Percentiles rank a stretch among this genome's conserved stretches.
Evolutionary conservation across 2,329 filamentous ascomycete species (phyloP).

Genomic region (Aspergillus hiratsukae): DNA sequence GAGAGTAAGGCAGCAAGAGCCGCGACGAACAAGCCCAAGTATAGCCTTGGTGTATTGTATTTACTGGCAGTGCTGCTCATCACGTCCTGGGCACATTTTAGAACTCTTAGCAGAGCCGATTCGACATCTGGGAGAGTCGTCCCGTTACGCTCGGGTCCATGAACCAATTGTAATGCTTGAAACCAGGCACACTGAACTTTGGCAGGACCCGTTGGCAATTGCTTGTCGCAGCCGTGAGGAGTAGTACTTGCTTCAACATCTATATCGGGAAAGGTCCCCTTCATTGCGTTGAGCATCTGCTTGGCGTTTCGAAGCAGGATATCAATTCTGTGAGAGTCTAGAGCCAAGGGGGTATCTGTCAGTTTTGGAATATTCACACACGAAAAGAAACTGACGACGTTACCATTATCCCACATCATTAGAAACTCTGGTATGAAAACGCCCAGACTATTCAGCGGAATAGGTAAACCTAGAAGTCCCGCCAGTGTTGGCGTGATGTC

Average conservation of each 20-base stretch:
- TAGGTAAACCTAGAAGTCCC: constrained; percentile 78
- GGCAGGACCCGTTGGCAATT: constrained; percentile 40
- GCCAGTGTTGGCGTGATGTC: constrained; percentile 89
- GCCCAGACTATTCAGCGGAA: constrained; percentile 85
- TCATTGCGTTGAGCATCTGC: constrained; percentile 74
- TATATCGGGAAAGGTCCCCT: constrained; percentile 63
- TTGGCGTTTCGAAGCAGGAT: constrained; percentile 72
- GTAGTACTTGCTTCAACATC: constrained; percentile 38
- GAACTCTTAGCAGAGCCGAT: constrained; percentile 50
- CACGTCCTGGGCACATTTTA: constrained; percentile 66
- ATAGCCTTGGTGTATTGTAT: constrained; percentile 63
- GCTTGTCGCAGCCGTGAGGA: constrained; percentile 18
- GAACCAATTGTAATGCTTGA: constrained; percentile 22
- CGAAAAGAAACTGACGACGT: constrained; percentile 12
- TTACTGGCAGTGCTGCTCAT: constrained; percentile 92
- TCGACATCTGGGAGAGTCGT: constrained; percentile 18
- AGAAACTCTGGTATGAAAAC: constrained; percentile 78
- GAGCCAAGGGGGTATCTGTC: background rate
- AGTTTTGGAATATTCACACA: constrained; percentile 3
- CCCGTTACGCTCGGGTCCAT: constrained; percentile 6
- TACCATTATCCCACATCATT: constrained; percentile 67
- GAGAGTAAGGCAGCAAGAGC: constrained; percentile 41
- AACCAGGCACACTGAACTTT: constrained; percentile 68
- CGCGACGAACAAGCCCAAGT: constrained; percentile 34
- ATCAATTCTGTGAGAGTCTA: constrained; percentile 54